phyloP scores from a whole-genome alignment of 164 flowering plant species.

The Saururus chinensis region DNA sequence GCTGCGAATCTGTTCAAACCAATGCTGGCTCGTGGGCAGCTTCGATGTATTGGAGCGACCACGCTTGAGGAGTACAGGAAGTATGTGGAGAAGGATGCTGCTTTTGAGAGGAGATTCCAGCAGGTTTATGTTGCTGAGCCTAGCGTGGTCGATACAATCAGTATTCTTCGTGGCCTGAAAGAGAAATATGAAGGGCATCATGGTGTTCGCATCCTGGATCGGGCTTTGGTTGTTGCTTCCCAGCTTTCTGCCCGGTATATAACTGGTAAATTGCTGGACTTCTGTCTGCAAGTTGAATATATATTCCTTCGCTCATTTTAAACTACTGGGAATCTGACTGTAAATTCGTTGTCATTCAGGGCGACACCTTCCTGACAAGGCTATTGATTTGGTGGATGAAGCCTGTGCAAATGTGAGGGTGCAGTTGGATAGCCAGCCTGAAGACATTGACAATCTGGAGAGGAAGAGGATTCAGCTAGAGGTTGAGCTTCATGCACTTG shows the following conservation, averaged over 20 bases:
- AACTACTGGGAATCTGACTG: neutral
- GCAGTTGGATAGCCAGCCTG: constrained; percentile 87
- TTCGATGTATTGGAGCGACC: constrained; percentile 80
- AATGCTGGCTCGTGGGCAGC: constrained; percentile 80
- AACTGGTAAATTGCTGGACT: constrained; percentile 31
- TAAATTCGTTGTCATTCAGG: constrained; percentile 20
- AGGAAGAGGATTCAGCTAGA: constrained; percentile 77
- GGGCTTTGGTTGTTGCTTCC: constrained; percentile 68
- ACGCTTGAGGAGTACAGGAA: constrained; percentile 80
- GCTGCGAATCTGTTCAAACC: constrained; percentile 85
- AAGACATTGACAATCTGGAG: constrained; percentile 78
- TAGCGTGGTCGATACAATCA: constrained; percentile 59
- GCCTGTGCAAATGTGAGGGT: constrained; percentile 95
- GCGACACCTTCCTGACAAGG: constrained; percentile 82
- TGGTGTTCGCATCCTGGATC: constrained; percentile 74
- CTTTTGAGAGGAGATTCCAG: constrained; percentile 77
- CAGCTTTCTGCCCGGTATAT: constrained; percentile 67
- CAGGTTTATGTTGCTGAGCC: constrained; percentile 83
- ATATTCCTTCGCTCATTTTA: neutral
- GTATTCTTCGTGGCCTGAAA: constrained; percentile 70
- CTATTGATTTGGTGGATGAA: constrained; percentile 87
- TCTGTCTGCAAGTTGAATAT: neutral
- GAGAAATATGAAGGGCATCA: constrained; percentile 75
- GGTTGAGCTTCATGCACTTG: constrained; percentile 76
- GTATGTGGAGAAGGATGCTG: constrained; percentile 88